phyloP scores from a whole-genome alignment of 768 basidiomycete species.

The Lactifluus hygrophoroides region DNA sequence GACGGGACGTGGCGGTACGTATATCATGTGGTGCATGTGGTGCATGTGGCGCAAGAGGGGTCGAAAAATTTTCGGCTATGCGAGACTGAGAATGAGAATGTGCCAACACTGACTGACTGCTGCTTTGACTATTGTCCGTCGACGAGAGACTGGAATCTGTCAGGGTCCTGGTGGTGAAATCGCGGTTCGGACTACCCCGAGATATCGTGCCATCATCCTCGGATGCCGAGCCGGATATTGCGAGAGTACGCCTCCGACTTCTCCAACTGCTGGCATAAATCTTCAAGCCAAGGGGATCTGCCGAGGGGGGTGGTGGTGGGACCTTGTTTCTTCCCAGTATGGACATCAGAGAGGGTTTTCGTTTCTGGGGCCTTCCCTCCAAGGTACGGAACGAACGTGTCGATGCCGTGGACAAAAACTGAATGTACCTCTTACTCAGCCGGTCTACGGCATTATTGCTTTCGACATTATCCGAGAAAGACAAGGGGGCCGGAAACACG shows the following conservation, averaged over 20 bases:
- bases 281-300: conserved; percentile 38
- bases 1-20: conserved; percentile 45
- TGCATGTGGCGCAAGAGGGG: conserved; percentile 18
- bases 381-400: background rate
- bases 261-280: conserved; percentile 46
- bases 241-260: conserved; percentile 21
- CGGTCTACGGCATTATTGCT: background rate
- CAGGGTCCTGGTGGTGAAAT: background rate
- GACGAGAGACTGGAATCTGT: conserved; percentile 15
- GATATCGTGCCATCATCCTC: background rate
- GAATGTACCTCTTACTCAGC: background rate
- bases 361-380: conserved; percentile 10
- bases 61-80: conserved; percentile 21
- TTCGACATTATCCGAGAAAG: conserved; percentile 28
- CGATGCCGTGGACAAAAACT: background rate
- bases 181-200: conserved; percentile 1
- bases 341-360: conserved; percentile 24
- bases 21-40: conserved; percentile 49
- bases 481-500: conserved; percentile 68
- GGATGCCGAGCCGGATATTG: background rate
- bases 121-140: conserved; percentile 14
- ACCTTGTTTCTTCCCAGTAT: conserved; percentile 32
- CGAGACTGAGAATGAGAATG: conserved; percentile 1
- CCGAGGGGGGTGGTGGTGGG: conserved; percentile 38
- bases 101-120: conserved; percentile 27